Evolutionary conservation across 1,139 yeast genomes (phyloP).

Genomic region (Saccharomyces hybrid): DNA sequence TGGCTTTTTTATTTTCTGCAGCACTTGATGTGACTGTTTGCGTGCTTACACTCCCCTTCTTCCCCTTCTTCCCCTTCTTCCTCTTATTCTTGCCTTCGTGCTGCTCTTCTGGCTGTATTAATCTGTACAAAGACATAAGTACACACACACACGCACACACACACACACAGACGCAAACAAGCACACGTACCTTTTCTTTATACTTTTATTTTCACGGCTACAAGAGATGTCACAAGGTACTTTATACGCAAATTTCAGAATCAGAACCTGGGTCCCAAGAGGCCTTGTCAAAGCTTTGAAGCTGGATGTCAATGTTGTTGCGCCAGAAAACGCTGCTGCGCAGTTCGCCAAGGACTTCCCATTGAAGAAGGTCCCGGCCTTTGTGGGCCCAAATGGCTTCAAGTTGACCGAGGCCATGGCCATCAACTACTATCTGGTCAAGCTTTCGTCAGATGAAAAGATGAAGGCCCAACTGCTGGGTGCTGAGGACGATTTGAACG

Average conservation of each 20-base stretch:
- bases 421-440: conserved; percentile 40
- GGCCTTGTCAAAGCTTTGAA: conserved; percentile 64
- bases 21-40: too few species aligned
- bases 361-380: conserved; percentile 66
- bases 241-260: conserved; percentile 44
- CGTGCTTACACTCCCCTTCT: too few species aligned
- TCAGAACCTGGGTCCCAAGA: conserved; percentile 46
- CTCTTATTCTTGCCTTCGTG: too few species aligned
- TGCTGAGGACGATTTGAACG: conserved; percentile 43
- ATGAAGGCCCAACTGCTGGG: conserved; percentile 42
- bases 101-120: too few species aligned
- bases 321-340: conserved; percentile 38
- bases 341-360: conserved; percentile 56
- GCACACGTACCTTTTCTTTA: not conserved
- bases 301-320: conserved; percentile 58
- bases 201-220: not conserved
- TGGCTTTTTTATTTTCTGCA: too few species aligned
- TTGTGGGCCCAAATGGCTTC: conserved; percentile 71
- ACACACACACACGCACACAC: too few species aligned
- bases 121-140: too few species aligned
- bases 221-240: conserved; percentile 57
- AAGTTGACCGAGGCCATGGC: conserved; percentile 76
- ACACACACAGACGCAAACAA: too few species aligned
- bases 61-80: too few species aligned
- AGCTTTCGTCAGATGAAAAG: conserved; percentile 24